Percentiles rank a stretch among this genome's conserved stretches.
phyloP scores from a whole-genome alignment of 495 filamentous ascomycete genomes.

The Xylaria palmicola region DNA sequence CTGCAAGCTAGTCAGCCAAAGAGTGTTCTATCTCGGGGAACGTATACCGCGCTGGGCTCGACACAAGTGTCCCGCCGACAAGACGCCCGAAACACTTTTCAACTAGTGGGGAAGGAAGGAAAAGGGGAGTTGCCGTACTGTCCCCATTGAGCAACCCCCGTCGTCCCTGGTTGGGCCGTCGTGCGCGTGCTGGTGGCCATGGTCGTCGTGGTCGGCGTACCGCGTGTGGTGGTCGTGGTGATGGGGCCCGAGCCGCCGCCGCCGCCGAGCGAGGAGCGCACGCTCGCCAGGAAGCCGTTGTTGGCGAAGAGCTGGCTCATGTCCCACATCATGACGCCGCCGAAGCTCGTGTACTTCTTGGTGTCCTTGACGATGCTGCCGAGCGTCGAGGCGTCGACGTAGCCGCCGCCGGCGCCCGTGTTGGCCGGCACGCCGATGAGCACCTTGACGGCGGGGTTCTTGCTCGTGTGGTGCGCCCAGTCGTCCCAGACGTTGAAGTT shows the following conservation, averaged over 20 bases:
- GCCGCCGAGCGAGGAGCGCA: slow-evolving; percentile 31
- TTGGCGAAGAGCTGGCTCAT: slow-evolving; percentile 61
- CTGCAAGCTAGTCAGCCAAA: slow-evolving; percentile 19
- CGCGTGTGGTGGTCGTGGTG: slow-evolving; percentile 16
- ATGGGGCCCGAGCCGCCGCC: slow-evolving; percentile 13
- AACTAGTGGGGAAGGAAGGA: not conserved
- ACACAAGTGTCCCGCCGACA: not conserved
- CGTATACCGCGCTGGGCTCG: not conserved
- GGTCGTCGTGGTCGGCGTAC: slow-evolving; percentile 15
- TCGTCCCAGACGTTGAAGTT: slow-evolving; percentile 71
- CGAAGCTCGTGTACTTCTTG: slow-evolving; percentile 59
- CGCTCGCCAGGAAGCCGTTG: slow-evolving; percentile 51
- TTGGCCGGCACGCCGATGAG: slow-evolving; percentile 66
- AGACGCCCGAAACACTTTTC: not conserved
- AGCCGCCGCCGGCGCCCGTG: slow-evolving; percentile 59
- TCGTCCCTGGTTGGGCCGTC: not conserved
- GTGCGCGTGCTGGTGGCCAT: slow-evolving; percentile 10
- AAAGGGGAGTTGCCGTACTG: slow-evolving; percentile 27
- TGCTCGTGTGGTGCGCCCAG: slow-evolving; percentile 62
- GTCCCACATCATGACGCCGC: slow-evolving; percentile 75
- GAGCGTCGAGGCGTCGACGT: slow-evolving; percentile 47
- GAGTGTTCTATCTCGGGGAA: not conserved
- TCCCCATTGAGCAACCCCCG: slow-evolving; percentile 37
- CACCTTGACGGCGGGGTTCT: slow-evolving; percentile 64
- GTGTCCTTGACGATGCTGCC: slow-evolving; percentile 48